Percentiles rank a stretch among this genome's conserved stretches.
Evolutionary conservation across 306 rosid species (phyloP).

Genomic region (Quillaja saponaria): DNA sequence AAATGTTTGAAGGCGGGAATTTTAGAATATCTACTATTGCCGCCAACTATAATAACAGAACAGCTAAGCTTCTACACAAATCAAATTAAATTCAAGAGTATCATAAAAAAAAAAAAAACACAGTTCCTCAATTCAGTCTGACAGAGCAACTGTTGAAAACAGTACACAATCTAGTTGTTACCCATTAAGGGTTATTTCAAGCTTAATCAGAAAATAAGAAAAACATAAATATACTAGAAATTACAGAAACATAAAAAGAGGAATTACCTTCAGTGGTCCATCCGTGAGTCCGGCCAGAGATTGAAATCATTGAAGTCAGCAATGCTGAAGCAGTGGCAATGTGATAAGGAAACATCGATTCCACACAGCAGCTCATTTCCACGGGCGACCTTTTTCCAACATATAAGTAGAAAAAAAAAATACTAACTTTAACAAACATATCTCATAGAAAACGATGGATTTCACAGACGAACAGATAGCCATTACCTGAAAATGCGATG

Average conservation of each 20-base stretch:
- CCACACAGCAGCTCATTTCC: constrained; percentile 77
- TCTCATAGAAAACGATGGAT: not conserved
- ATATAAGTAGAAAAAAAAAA: not conserved
- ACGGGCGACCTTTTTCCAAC: constrained; percentile 57
- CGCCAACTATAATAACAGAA: too few species aligned
- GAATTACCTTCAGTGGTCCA: constrained; percentile 86
- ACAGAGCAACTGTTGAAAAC: not conserved
- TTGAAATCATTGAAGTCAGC: constrained; percentile 86
- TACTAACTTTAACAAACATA: constrained; percentile 6
- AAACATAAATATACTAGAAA: not conserved
- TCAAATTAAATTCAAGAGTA: not conserved
- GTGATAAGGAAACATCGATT: constrained; percentile 86
- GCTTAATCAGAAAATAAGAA: not conserved
- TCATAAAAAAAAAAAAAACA: constrained; percentile 3
- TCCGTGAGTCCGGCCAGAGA: constrained; percentile 61
- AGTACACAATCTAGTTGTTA: not conserved
- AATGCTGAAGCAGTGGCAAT: constrained; percentile 89
- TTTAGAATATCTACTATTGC: too few species aligned
- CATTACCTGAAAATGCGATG: constrained; percentile 64
- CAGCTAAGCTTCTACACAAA: not conserved
- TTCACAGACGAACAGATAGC: not conserved
- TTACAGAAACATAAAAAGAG: not conserved
- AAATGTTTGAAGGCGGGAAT: too few species aligned
- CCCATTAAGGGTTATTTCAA: not conserved
- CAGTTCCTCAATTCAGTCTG: constrained; percentile 6